Percentiles rank a stretch among this genome's conserved stretches.
Conservation (phyloP, 805 yeast species). For the Kodamaea laetipori region DNA sequence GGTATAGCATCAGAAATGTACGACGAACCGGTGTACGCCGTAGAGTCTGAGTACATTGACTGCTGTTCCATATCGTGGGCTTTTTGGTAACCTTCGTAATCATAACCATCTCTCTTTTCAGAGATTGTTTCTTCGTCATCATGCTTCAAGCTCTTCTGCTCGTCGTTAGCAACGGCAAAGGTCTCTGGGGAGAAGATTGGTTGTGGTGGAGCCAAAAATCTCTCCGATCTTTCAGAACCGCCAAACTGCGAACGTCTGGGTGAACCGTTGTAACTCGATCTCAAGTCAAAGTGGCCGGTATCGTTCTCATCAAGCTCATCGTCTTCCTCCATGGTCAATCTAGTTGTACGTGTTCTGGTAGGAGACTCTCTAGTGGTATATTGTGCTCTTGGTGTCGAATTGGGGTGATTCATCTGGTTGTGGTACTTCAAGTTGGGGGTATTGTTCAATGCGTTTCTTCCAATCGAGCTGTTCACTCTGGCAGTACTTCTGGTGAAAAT, state of each 20-base stretch:
- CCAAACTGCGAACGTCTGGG: conserved; percentile 36
- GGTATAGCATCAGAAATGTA: conserved; percentile 20
- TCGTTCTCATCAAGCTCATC: conserved; percentile 29
- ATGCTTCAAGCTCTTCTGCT: background rate
- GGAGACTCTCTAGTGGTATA: conserved; percentile 76
- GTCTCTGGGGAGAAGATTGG: conserved; percentile 66
- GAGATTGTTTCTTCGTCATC: conserved; percentile 28
- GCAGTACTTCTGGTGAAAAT: conserved; percentile 43
- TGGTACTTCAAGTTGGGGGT: conserved; percentile 31
- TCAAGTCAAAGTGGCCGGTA: conserved; percentile 18
- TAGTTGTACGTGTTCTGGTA: conserved; percentile 51
- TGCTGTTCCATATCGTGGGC: conserved; percentile 35
- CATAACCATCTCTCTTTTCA: conserved; percentile 31
- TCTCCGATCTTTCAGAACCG: conserved; percentile 44
- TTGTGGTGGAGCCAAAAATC: conserved; percentile 62
- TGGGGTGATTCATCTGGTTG: conserved; percentile 2
- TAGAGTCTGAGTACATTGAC: conserved; percentile 38
- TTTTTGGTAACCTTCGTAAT: conserved; percentile 40
- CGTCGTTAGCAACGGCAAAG: conserved; percentile 57
- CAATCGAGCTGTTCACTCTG: conserved; percentile 20
- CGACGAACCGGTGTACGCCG: conserved; percentile 37
- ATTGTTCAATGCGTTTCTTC: conserved; percentile 22
- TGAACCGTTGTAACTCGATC: conserved; percentile 33
- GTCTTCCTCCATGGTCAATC: conserved; percentile 49
- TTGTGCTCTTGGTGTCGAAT: conserved; percentile 48